Conservation (phyloP, 1,139 yeast species). For the Yamadazyma atlantica region DNA sequence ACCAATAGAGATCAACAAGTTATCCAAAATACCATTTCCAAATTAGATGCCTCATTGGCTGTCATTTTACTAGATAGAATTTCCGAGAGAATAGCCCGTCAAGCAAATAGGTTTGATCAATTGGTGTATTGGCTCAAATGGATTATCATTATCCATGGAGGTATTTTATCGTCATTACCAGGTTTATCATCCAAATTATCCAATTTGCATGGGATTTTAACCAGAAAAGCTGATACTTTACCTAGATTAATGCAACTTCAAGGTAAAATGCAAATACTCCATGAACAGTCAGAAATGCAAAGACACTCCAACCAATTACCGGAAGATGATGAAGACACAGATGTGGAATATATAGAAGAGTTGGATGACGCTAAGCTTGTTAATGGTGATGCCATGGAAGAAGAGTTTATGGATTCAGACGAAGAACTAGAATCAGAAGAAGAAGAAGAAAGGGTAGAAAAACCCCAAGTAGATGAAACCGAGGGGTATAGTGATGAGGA, state of each 20-base stretch:
- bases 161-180: slow-evolving; percentile 66
- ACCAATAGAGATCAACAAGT: slow-evolving; percentile 71
- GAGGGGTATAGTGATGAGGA: slow-evolving; percentile 39
- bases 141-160: slow-evolving; percentile 90
- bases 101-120: slow-evolving; percentile 62
- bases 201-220: slow-evolving; percentile 73
- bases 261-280: slow-evolving; percentile 72
- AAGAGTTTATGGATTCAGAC: slow-evolving; percentile 19
- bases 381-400: slow-evolving; percentile 21
- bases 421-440: slow-evolving; percentile 19
- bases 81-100: slow-evolving; percentile 80
- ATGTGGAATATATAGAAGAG: slow-evolving; percentile 44
- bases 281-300: slow-evolving; percentile 70
- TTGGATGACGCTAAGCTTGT: slow-evolving; percentile 35
- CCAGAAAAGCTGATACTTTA: slow-evolving; percentile 70
- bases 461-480: slow-evolving; percentile 15
- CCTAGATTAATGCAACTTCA: slow-evolving; percentile 81
- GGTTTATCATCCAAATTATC: slow-evolving; percentile 68
- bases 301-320: slow-evolving; percentile 37
- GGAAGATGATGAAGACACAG: slow-evolving; percentile 29
- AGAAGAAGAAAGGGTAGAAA: slow-evolving; percentile 16
- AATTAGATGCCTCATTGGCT: slow-evolving; percentile 71
- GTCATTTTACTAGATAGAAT: slow-evolving; percentile 75
- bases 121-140: slow-evolving; percentile 90
- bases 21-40: slow-evolving; percentile 68